Evolutionary conservation across 1,284 basidiomycete genomes (phyloP), one percentile per base, ranked within the genome.

Genomic region (Ceratorhiza oryzae-sativae): DNA sequence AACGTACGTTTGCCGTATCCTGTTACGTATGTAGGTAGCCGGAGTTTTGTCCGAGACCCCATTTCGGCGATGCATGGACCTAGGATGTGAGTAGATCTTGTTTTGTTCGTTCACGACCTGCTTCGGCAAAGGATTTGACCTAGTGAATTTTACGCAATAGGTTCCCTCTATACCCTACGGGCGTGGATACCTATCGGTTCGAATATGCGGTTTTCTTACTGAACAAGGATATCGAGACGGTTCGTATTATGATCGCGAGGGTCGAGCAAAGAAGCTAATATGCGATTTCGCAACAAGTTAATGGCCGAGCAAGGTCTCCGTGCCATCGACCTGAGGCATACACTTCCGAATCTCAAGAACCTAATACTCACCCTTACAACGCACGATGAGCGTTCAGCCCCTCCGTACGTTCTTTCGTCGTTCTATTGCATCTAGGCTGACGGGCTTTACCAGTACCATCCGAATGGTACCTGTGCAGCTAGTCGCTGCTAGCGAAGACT

Each of bases 161-260:
- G 85, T 98, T 97, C 79, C 96, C 97, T 10, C 83, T 99, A 41
- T 98, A 95, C 79, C 91, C 92, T 0, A 93, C 89, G 80, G 95
- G 95, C 10, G 95, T 98, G 71, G 97, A 99, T 79, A 90, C 90
- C 48, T 98, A 98, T 81, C 86, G 97, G 32, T 99, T 97, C 80
- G 97, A 99, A 79, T 99, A 99, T 81, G 97, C 91, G 9, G 95
- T 98, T 3, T 99, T 97, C 79, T 82, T 99, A 58, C 84, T 99
- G 45, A 99, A 99, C 84, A 99, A 99, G 82, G 86, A 99, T 79
- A 95, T 99, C 75, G 97, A 99, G 82, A 85, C 95, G 86, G 94
- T 95, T 76, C 76, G 87, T 77, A 41, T 30, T 73, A 56, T 12
- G 72, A 68, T 70, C 61, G 67, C 60, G 20, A 34, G 53, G 30